Base-by-base conservation (phyloP, 2,329 filamentous ascomycete species). In the Fusarium aywerte region DNA sequence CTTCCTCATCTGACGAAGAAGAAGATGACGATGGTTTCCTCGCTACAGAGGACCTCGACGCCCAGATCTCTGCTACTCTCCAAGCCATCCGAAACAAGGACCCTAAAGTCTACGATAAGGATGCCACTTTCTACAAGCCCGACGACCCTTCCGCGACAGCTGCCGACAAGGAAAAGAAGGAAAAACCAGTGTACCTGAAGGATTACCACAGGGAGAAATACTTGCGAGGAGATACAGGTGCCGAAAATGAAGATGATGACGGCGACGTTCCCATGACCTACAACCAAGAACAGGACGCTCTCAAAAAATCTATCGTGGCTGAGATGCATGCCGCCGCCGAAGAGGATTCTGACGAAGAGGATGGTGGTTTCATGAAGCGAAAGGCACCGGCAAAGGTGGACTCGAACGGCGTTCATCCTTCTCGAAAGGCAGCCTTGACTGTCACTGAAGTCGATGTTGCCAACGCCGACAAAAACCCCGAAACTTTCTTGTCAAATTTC, bases 151-250 rank as follows among this genome's bases (percentile, higher is more conserved):
- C 74, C 13, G 74, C 74, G 7, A 67, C 74, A 1, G 57, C 70
- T 5, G 66, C 71, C 18, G 79, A 81, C 62, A 65, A 65, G 40
- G 79, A 82, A 39, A 89, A 90, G 78, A 90, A 90, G 76, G 89
- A 96, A 65, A 96, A 96, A 80, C 90, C 94, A 2, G 89, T 99
- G 81, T 92, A 87, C 62, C 83, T 99, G 54, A 87, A 87, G 70
- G 93, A 99, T 78, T 99, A 97, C 78, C 96, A 99, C 75, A 90
- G 94, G 65, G 88, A 96, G 77, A 96, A 95, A 73, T 83, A 97
- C n/a, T 77, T 98, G 59, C 88, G 88, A 36, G 93, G 92, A 33
- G 85, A 89, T 60, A 81, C 82, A 11, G 87, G 84, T n/a, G 85
- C 79, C 4, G 84, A 83, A 2, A 87, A 89, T 16, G 83, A 87